Conservation (phyloP, 2,329 filamentous ascomycete species). For the Fusarium hostae region DNA sequence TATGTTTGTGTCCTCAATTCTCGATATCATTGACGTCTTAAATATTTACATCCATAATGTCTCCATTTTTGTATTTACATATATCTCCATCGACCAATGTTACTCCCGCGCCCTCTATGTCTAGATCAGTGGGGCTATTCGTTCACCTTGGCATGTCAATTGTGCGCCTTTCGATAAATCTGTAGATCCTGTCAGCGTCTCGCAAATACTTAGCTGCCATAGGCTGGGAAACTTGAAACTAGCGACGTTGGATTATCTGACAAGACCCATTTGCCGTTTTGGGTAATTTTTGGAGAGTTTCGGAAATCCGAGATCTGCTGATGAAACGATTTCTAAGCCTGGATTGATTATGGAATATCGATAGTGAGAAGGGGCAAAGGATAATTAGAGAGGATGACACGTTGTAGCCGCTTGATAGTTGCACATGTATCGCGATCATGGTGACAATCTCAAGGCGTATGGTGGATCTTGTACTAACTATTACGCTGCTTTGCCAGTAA, state of each 20-base stretch:
- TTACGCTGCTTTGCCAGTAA: background rate
- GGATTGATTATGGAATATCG: too few relatives aligned
- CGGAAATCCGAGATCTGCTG: background rate
- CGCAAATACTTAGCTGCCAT: background rate
- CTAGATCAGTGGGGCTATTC: background rate
- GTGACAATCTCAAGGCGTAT: too few relatives aligned
- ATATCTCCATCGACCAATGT: background rate
- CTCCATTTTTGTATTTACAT: background rate
- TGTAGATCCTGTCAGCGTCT: constrained; percentile 9
- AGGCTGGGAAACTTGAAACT: constrained; percentile 3
- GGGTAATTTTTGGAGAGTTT: constrained; percentile 1
- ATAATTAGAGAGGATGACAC: background rate
- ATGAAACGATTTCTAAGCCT: background rate
- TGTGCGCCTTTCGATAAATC: constrained; percentile 5
- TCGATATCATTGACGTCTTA: background rate
- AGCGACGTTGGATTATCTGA: background rate
- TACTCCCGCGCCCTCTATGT: constrained; percentile 2
- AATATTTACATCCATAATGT: background rate
- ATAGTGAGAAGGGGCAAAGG: background rate
- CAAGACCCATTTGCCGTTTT: background rate
- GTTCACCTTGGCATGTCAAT: constrained; percentile 5
- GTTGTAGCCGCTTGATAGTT: background rate
- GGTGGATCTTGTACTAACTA: too few relatives aligned
- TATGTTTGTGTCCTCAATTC: background rate
- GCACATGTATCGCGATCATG: background rate